Evolutionary conservation across 257 asterid genomes (phyloP).

Genomic region (Jacaranda mimosifolia): DNA sequence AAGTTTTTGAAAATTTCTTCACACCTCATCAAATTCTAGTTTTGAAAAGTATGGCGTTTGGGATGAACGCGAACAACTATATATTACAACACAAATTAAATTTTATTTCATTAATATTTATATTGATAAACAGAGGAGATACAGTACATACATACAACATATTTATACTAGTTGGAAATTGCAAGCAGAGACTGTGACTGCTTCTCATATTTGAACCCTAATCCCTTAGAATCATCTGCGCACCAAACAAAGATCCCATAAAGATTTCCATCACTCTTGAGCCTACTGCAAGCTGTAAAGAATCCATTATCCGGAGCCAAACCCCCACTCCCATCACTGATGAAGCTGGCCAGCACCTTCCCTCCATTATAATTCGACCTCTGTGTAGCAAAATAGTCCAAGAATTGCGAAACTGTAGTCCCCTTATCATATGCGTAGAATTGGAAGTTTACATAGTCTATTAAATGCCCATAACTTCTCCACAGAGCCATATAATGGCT

Average conservation of each 20-base stretch:
- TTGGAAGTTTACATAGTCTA: constrained; percentile 83
- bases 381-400: constrained; percentile 58
- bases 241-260: constrained; percentile 83
- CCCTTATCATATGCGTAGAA: constrained; percentile 78
- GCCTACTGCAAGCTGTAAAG: constrained; percentile 60
- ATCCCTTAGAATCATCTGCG: constrained; percentile 77
- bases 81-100: too few relatives aligned
- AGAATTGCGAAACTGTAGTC: constrained; percentile 65
- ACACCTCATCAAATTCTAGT: too few relatives aligned
- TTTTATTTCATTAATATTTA: too few relatives aligned
- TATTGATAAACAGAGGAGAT: too few relatives aligned
- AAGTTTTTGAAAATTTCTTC: constrained; percentile 1
- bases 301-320: constrained; percentile 65
- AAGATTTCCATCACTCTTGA: constrained; percentile 61
- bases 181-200: constrained; percentile 52
- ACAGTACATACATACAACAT: background rate
- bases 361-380: constrained; percentile 64
- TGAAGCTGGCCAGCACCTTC: constrained; percentile 63
- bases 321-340: constrained; percentile 70
- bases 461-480: constrained; percentile 53
- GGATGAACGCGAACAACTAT: too few relatives aligned
- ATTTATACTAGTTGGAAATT: constrained; percentile 33
- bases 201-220: constrained; percentile 60
- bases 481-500: constrained; percentile 74
- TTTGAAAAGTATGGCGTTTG: too few relatives aligned